Conservation (phyloP, 129 eudicot species). For the Daucus carota region DNA sequence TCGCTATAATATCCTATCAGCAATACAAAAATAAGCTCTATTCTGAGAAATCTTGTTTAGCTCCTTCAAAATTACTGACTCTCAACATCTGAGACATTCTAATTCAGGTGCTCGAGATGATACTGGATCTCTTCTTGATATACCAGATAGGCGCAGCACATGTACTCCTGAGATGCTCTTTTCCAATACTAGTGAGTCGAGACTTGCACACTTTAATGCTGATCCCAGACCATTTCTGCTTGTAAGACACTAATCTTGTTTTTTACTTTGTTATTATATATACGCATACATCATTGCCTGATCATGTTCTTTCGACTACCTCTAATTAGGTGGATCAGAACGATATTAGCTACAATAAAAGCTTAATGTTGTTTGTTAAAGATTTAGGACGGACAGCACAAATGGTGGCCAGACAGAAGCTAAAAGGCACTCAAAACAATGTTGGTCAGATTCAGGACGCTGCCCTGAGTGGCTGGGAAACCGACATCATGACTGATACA, state of each 20-base stretch:
- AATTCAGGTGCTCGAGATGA: constrained; percentile 32
- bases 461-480: constrained; percentile 13
- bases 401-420: constrained; percentile 58
- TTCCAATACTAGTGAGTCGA: constrained; percentile 18
- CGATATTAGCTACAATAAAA: constrained; percentile 47
- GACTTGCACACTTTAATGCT: neutral
- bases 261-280: neutral
- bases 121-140: constrained; percentile 20
- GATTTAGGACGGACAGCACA: constrained; percentile 84
- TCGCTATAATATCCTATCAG: neutral
- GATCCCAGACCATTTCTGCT: constrained; percentile 25
- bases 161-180: constrained; percentile 27
- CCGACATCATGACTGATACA: neutral
- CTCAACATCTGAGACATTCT: neutral
- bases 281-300: neutral
- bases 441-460: neutral
- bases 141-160: constrained; percentile 48
- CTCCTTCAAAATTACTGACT: neutral
- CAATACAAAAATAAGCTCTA: neutral
- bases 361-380: constrained; percentile 60
- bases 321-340: constrained; percentile 35
- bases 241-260: constrained; percentile 27
- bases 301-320: neutral
- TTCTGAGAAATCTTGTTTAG: neutral
- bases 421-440: constrained; percentile 20